Base-by-base conservation (phyloP, 192 early-diverging fungal genomes). In the Podila epicladia region DNA sequence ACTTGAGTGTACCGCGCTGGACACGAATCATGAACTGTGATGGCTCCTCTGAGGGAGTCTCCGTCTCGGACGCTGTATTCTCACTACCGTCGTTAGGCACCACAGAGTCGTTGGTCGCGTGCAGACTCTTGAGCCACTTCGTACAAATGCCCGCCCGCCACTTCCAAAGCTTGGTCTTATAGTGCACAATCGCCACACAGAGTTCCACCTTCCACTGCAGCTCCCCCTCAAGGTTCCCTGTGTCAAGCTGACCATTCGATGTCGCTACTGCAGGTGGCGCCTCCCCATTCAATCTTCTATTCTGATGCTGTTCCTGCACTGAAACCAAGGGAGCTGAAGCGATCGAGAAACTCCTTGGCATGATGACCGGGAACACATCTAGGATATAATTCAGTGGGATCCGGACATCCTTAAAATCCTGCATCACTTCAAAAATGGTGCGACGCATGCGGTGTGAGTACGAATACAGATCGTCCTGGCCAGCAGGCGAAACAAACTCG, bases 391-490 rank as follows among this genome's bases (percentile, higher is more conserved):
- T 82, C 9, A 94, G 71, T 7, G 96, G 95, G 1, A 94, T 78
- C 32, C 87, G 85, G 19, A 91, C 90, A n/a, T 89, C 85, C 17
- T 87, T 87, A 57, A 99, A 97, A 73, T 99, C 97, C 45, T 86
- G 85, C 11, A 99, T 82, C 26, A 95, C 91, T 83, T 99, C 98
- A 49, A 90, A 87, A 15, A 92, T 87, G 0, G 95, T 97, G 17
- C 98, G 90, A 8, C 89, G 83, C 35, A 92, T 88, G 51, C 93
- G 87, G 83, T 95, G 91, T 65, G 91, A 92, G 85, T 99, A 99
- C 3, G 93, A 82, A 65, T 92, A 94, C 61, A 99, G 84, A 62
- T 99, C 98, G 77, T 95, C 93, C 82, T 94, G 92, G 15, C 98
- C 98, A 57, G 87, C 91, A 0, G 94, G 78, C 6, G 88, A 84